phyloP scores from a whole-genome alignment of 805 yeast species.

The Wickerhamiella azyma region DNA sequence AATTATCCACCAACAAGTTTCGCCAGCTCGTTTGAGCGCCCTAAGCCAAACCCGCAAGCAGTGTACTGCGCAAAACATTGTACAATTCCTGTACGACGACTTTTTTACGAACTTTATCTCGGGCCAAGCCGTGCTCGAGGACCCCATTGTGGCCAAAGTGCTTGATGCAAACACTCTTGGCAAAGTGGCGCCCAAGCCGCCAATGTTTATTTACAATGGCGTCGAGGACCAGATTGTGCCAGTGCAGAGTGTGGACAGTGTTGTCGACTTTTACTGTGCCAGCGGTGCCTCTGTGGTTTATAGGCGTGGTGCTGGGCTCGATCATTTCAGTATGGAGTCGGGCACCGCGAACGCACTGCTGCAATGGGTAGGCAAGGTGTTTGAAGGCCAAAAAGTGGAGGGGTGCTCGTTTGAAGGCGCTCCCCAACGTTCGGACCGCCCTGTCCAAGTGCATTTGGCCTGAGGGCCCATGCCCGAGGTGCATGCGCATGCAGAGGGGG shows the following conservation, averaged over 20 bases:
- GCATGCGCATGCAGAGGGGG: not conserved
- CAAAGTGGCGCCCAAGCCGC: conserved; percentile 14
- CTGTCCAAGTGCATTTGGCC: no score
- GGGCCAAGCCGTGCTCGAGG: conserved; percentile 14
- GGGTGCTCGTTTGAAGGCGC: not conserved
- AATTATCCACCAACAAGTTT: conserved; percentile 3
- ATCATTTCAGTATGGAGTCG: conserved; percentile 7
- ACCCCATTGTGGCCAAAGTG: conserved; percentile 10
- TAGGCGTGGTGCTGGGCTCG: conserved; percentile 7
- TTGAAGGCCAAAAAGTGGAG: not conserved
- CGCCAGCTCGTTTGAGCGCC: not conserved
- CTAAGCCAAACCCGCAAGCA: conserved; percentile 4
- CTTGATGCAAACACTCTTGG: conserved; percentile 17
- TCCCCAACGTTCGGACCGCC: no score
- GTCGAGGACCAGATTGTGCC: conserved; percentile 18
- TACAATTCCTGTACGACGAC: conserved; percentile 11
- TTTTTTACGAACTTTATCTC: conserved; percentile 13
- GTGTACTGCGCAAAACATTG: conserved; percentile 13
- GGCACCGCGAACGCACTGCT: not conserved
- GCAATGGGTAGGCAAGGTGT: not conserved
- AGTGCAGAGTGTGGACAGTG: conserved; percentile 11
- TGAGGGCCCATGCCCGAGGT: not conserved
- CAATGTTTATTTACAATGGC: conserved; percentile 21
- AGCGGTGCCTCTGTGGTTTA: conserved; percentile 16
- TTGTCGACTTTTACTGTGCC: conserved; percentile 17